Evolutionary conservation across 495 filamentous ascomycete species (phyloP), one percentile per base, ranked within the genome.

Genomic region (Aspergillus nanangensis): DNA sequence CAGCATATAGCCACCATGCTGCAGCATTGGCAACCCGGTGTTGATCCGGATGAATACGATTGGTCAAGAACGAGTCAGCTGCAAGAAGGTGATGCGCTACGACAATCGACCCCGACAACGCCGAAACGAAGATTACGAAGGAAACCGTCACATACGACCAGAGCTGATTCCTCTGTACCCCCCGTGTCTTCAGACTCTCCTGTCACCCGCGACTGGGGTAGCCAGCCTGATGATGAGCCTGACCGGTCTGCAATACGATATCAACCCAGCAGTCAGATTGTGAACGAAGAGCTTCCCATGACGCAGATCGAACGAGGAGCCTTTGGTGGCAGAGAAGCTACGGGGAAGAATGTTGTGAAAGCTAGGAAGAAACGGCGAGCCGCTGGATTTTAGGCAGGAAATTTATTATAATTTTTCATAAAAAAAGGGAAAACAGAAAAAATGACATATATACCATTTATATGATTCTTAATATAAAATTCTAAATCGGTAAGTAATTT

Each of bases 271-370:
- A 76, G 72, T 45, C 73, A 76, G 37, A 42, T 52, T 9, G 58
- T 52, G 22, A 51, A 63, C n/a, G 56, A 56, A 10, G 59, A 57
- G 13, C 48, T 58, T 25, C 64, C 56, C n/a, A 68, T 67, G 68
- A 74, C 65, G n/a, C 70, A 74, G 48, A 52, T 59, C 17, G 69
- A 76, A 38, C 63, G 66, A 22, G 73, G 72, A 4, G 43, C 47
- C 15, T 71, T 70, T 39, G 67, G 69, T 20, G 50, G 66, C 39
- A 62, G 70, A 21, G 57, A 65, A 42, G 50, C 47, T 17, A 52
- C 33, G 27, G 58, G 56, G 39, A 69, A 59, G 35, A 48, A 25
- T 18, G 47, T 25, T 10, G 38, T 47, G 9, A 70, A 69, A 47
- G 23, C 45, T 19, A 71, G 58, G 40, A 71, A 67, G 46, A 69